Evolutionary conservation across 1,284 basidiomycete species (phyloP).

Genomic region (Pyrrhoderma noxium): DNA sequence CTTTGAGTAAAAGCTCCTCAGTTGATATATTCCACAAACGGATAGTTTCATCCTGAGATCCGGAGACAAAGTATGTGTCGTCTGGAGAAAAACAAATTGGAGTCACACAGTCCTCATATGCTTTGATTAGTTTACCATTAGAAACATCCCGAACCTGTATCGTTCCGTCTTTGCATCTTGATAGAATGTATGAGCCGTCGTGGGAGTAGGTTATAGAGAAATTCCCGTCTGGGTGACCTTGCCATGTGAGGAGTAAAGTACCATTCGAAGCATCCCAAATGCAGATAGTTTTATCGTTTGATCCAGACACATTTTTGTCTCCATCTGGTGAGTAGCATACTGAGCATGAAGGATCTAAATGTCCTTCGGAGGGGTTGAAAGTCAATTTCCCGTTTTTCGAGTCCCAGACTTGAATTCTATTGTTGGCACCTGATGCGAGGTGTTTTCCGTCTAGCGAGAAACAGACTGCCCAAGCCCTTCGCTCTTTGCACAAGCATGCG

Average conservation of each 20-base stretch:
- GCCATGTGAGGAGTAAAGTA: background rate
- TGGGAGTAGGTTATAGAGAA: too few relatives aligned
- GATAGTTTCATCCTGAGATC: too few relatives aligned
- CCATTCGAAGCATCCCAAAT: constrained; percentile 8
- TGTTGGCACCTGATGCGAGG: background rate
- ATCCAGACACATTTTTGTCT: constrained; percentile 3
- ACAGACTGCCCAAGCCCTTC: background rate
- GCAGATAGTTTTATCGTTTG: background rate
- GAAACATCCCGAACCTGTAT: background rate
- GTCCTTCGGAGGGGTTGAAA: background rate
- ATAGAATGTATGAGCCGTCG: too few relatives aligned
- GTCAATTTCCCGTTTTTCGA: background rate
- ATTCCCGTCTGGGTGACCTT: too few relatives aligned
- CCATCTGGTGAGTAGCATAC: constrained; percentile 7
- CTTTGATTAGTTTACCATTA: background rate
- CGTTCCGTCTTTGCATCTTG: background rate
- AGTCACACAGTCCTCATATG: too few relatives aligned
- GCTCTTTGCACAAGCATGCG: background rate
- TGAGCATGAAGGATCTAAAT: background rate
- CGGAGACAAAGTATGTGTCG: too few relatives aligned
- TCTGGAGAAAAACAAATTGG: too few relatives aligned
- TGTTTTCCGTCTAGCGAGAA: constrained; percentile 1
- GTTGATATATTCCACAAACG: too few relatives aligned
- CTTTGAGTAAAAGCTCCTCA: too few relatives aligned
- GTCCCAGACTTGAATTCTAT: background rate